A percentile compares a stretch with the other conserved stretches of the same genome.
Conservation (phyloP, 2,329 filamentous ascomycete genomes). For the Pseudogymnoascus sp. region DNA sequence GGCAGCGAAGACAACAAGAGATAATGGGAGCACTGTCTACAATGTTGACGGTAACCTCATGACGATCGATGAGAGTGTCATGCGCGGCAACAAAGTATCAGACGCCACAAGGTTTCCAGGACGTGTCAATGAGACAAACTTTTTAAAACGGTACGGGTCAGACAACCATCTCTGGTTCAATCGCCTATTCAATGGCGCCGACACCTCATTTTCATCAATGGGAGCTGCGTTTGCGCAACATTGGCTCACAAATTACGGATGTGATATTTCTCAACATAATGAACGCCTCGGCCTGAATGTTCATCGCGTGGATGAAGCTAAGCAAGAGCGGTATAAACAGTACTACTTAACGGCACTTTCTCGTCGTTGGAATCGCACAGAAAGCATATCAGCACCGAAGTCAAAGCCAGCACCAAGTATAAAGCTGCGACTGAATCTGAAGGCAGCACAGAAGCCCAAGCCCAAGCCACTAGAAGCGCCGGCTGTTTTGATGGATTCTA, state of each 20-base stretch:
- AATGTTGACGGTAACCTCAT: neutral
- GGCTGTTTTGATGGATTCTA: neutral
- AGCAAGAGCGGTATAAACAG: neutral
- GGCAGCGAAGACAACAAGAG: neutral
- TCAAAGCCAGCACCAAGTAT: neutral
- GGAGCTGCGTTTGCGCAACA: neutral
- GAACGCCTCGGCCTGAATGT: neutral
- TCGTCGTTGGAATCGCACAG: neutral
- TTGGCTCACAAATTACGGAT: neutral
- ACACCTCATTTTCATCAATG: neutral
- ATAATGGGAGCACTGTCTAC: neutral
- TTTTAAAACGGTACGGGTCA: neutral
- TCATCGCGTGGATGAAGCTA: neutral
- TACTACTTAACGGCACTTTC: neutral
- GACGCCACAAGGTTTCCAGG: neutral
- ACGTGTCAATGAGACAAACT: neutral
- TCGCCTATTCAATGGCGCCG: neutral
- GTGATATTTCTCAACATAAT: neutral
- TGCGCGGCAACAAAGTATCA: neutral
- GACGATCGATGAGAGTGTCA: neutral
- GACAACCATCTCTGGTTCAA: neutral
- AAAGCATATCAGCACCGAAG: neutral
- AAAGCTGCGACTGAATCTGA: neutral
- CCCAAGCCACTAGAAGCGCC: neutral
- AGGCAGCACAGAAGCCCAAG: neutral